phyloP scores from a whole-genome alignment of 1,139 yeast genomes.

The Blastobotrys illinoisensis region DNA sequence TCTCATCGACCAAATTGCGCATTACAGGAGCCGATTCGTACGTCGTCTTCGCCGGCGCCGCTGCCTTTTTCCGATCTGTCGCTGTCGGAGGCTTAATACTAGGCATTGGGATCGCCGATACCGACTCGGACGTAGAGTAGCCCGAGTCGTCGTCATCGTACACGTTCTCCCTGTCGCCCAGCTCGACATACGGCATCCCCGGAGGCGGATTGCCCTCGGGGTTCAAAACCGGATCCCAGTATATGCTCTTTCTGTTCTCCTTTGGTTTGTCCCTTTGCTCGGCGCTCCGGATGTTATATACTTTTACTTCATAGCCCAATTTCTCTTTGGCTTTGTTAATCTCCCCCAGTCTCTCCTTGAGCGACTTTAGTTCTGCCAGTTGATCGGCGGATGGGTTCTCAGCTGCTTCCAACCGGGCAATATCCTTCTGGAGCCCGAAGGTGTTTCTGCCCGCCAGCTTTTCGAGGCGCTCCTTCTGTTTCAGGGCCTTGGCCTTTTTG shows the following conservation, averaged over 20 bases:
- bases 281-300: background rate
- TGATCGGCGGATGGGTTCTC: conserved; percentile 12
- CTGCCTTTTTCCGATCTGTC: conserved; percentile 2
- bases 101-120: conserved; percentile 24
- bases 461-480: conserved; percentile 18
- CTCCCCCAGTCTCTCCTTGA: conserved; percentile 20
- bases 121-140: conserved; percentile 18
- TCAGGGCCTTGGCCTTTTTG: conserved; percentile 26
- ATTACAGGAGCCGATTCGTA: conserved; percentile 26
- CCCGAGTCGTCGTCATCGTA: conserved; percentile 20
- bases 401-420: conserved; percentile 17
- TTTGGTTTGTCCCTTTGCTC: background rate
- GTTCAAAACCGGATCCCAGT: conserved; percentile 27
- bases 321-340: conserved; percentile 22
- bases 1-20: conserved; percentile 23
- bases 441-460: conserved; percentile 21
- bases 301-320: conserved; percentile 19
- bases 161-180: conserved; percentile 9
- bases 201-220: conserved; percentile 27
- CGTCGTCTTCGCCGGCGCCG: conserved; percentile 19
- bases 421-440: conserved; percentile 17
- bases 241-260: conserved; percentile 20
- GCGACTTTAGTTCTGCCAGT: conserved; percentile 18
- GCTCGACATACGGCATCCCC: conserved; percentile 18
- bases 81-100: conserved; percentile 5